phyloP scores from a whole-genome alignment of 2,329 filamentous ascomycete genomes.

The Bipolaris cookei region DNA sequence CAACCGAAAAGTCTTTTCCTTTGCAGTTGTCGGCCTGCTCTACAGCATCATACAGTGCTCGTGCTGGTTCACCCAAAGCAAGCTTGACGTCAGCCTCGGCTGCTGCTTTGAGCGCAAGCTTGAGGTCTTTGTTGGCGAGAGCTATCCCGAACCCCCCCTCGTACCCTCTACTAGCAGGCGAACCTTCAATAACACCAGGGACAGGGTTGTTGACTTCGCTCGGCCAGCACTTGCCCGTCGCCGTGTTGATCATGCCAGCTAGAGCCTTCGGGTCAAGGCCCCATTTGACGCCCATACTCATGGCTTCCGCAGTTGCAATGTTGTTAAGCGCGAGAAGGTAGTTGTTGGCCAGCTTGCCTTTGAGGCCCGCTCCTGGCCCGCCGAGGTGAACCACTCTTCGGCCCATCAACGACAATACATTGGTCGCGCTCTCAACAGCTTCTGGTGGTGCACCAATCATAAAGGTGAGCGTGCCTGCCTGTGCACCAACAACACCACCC shows the following conservation, averaged over 20 bases:
- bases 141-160: conserved; percentile 59
- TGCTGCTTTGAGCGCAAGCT: conserved; percentile 56
- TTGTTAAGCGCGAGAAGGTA: conserved; percentile 95
- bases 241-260: conserved; percentile 87
- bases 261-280: conserved; percentile 70
- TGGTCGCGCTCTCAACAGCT: conserved; percentile 68
- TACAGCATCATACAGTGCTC: conserved; percentile 55
- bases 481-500: conserved; percentile 89
- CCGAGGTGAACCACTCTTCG: conserved; percentile 86
- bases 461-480: conserved; percentile 87
- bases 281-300: conserved; percentile 69
- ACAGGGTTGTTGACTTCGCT: conserved; percentile 96
- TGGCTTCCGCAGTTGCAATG: conserved; percentile 71
- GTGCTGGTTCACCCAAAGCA: conserved; percentile 54
- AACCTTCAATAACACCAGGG: conserved; percentile 76
- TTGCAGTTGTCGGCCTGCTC: conserved; percentile 54
- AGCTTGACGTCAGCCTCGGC: conserved; percentile 54
- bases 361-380: conserved; percentile 80
- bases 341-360: conserved; percentile 95
- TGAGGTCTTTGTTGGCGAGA: conserved; percentile 59
- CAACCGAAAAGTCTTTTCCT: conserved; percentile 59
- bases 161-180: conserved; percentile 77
- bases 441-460: conserved; percentile 80
- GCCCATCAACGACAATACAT: conserved; percentile 81
- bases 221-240: conserved; percentile 95